Conservation (phyloP, 2,329 filamentous ascomycete species). For the Ophiocordyceps robertsii region DNA sequence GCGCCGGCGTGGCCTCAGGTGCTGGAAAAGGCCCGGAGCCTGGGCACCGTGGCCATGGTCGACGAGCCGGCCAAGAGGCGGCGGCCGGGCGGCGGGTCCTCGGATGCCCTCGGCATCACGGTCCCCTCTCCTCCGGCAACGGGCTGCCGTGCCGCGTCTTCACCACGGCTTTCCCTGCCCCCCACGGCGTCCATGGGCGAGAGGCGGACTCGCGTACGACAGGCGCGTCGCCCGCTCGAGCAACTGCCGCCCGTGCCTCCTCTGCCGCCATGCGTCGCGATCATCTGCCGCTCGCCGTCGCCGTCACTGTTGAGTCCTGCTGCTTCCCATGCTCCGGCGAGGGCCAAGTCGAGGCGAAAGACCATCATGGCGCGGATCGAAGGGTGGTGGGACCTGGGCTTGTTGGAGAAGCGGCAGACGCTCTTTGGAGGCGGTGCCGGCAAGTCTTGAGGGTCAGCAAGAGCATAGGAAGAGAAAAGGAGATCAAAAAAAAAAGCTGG, state of each 20-base stretch:
- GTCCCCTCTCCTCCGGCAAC: background rate
- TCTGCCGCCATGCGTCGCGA: conserved; percentile 7
- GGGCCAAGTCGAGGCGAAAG: conserved; percentile 24
- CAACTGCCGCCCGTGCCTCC: conserved; percentile 14
- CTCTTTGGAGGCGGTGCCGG: conserved; percentile 2
- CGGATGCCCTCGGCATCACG: conserved; percentile 11
- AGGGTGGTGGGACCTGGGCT: conserved; percentile 41
- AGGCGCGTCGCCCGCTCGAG: conserved; percentile 13
- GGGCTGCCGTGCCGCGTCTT: conserved; percentile 2
- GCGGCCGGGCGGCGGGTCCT: too few relatives aligned
- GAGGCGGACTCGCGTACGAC: conserved; percentile 8
- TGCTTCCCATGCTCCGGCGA: conserved; percentile 1
- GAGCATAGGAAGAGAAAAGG: background rate
- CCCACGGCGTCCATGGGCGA: conserved; percentile 20
- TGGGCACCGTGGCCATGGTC: conserved; percentile 24
- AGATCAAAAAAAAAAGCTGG: too few relatives aligned
- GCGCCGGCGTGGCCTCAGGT: conserved; percentile 5
- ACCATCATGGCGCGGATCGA: conserved; percentile 35
- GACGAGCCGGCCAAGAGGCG: conserved; percentile 12
- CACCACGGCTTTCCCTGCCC: conserved; percentile 19
- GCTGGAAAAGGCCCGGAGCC: conserved; percentile 15
- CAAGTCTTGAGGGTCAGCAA: background rate
- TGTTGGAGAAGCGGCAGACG: conserved; percentile 31
- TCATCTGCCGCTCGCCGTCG: background rate
- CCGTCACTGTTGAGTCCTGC: conserved; percentile 3